Evolutionary conservation across 1,139 yeast genomes (phyloP).

Genomic region (Candida sp.): DNA sequence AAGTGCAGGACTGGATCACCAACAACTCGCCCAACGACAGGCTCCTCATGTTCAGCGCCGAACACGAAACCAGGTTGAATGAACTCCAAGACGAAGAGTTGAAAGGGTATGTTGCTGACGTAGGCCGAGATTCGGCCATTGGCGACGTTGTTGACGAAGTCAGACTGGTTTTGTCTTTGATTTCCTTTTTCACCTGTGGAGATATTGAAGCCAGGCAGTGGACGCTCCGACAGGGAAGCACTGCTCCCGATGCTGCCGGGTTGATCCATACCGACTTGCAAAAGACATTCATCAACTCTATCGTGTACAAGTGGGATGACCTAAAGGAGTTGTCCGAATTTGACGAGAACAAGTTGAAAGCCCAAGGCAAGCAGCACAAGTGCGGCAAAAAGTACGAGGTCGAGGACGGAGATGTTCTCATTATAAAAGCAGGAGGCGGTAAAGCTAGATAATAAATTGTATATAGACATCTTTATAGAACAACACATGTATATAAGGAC

Average conservation of each 20-base stretch:
- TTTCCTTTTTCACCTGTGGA: slow-evolving; percentile 93
- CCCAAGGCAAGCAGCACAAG: slow-evolving; percentile 54
- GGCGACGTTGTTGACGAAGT: slow-evolving; percentile 58
- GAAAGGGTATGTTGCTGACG: slow-evolving; percentile 17
- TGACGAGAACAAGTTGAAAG: slow-evolving; percentile 48
- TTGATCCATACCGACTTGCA: slow-evolving; percentile 89
- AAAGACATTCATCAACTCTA: slow-evolving; percentile 83
- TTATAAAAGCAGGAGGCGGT: slow-evolving; percentile 60
- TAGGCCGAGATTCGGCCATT: slow-evolving; percentile 36
- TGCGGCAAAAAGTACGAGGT: slow-evolving; percentile 76
- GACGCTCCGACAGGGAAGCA: slow-evolving; percentile 80
- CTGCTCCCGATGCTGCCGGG: slow-evolving; percentile 94
- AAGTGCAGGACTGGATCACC: slow-evolving; percentile 55
- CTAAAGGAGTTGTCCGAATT: slow-evolving; percentile 38
- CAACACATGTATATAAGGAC: background rate
- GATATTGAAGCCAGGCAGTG: slow-evolving; percentile 91
- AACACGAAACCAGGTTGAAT: slow-evolving; percentile 51
- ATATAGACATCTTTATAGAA: background rate
- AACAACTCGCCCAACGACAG: slow-evolving; percentile 60
- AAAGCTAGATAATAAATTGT: slow-evolving; percentile 22
- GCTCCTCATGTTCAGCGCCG: slow-evolving; percentile 63
- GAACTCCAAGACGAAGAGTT: slow-evolving; percentile 23
- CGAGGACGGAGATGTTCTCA: slow-evolving; percentile 78
- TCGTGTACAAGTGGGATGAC: slow-evolving; percentile 87
- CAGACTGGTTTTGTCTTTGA: slow-evolving; percentile 70